A percentile compares a stretch with the other conserved stretches of the same genome.
phyloP scores from a whole-genome alignment of 768 basidiomycete genomes.

The Trametes cinnabarina region DNA sequence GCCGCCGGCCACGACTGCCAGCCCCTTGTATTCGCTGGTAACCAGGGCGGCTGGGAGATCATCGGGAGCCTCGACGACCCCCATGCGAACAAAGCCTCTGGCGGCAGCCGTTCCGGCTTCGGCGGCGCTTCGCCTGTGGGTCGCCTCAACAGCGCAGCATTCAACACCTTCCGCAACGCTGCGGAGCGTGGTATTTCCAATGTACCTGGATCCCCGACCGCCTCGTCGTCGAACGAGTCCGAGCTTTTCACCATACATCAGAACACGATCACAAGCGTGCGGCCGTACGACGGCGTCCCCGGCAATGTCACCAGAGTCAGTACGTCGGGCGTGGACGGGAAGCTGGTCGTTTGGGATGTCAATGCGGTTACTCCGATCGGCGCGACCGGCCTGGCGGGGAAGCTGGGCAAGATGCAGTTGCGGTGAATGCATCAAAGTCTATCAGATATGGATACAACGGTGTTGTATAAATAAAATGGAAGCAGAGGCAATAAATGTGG shows the following conservation, averaged over 20 bases:
- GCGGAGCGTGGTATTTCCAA: conserved; percentile 66
- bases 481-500: conserved; percentile 4
- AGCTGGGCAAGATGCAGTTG: conserved; percentile 29
- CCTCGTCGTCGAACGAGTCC: conserved; percentile 50
- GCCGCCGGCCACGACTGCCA: conserved; percentile 99
- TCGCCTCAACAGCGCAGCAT: conserved; percentile 88
- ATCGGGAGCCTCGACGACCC: conserved; percentile 84
- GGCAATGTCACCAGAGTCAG: conserved; percentile 73
- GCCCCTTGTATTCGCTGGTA: conserved; percentile 82
- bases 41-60: conserved; percentile 72
- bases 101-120: conserved; percentile 45
- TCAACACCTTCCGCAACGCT: conserved; percentile 90
- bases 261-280: conserved; percentile 94
- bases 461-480: conserved; percentile 5
- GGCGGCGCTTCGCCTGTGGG: conserved; percentile 46
- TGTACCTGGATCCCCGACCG: conserved; percentile 33
- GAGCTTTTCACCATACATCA: conserved; percentile 91
- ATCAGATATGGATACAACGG: conserved; percentile 17
- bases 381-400: conserved; percentile 24
- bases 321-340: conserved; percentile 92
- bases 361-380: conserved; percentile 49
- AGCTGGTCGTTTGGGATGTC: conserved; percentile 88
- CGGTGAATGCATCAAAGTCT: conserved; percentile 20
- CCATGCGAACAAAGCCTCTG: conserved; percentile 43
- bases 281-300: conserved; percentile 63